Evolutionary conservation across 345 rosid species (phyloP).

Genomic region (Eutrema yunnanense): DNA sequence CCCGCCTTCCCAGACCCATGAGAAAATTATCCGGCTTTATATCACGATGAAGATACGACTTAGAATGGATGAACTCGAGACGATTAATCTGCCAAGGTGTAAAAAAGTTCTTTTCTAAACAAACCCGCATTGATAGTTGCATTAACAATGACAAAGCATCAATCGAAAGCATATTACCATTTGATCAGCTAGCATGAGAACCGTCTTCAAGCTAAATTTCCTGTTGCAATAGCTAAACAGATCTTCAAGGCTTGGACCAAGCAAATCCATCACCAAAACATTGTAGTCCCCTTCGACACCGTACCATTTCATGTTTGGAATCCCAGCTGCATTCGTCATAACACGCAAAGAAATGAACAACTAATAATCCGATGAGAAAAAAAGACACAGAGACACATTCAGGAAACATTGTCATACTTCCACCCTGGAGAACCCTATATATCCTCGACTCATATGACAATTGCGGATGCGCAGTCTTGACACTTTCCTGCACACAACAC

Average conservation of each 20-base stretch:
- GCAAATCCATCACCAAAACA: constrained; percentile 93
- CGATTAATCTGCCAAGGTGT: constrained; percentile 60
- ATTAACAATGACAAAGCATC: not conserved
- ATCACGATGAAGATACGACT: constrained; percentile 91
- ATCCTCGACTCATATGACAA: constrained; percentile 73
- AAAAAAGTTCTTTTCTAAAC: not conserved
- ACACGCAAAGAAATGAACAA: not conserved
- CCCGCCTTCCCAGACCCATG: constrained; percentile 92
- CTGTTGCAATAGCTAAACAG: constrained; percentile 82
- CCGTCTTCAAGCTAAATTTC: constrained; percentile 82
- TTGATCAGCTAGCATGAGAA: constrained; percentile 98
- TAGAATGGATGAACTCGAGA: constrained; percentile 85
- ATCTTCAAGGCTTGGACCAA: constrained; percentile 98
- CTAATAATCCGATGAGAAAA: not conserved
- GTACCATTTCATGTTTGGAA: constrained; percentile 87
- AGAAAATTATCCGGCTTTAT: constrained; percentile 94
- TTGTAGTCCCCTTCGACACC: constrained; percentile 90
- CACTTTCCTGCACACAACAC: constrained; percentile 52
- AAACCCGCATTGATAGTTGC: not conserved
- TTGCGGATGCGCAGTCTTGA: constrained; percentile 89
- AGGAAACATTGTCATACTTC: constrained; percentile 45
- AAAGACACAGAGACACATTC: not conserved
- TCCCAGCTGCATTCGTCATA: constrained; percentile 61
- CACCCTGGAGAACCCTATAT: constrained; percentile 83
- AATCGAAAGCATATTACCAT: constrained; percentile 45